These are phyloP conservation scores for Paraphaeosphaeria minitans DNA, from an alignment of 2,329 filamentous ascomycete species.

Conservation along the genomic window DNA sequence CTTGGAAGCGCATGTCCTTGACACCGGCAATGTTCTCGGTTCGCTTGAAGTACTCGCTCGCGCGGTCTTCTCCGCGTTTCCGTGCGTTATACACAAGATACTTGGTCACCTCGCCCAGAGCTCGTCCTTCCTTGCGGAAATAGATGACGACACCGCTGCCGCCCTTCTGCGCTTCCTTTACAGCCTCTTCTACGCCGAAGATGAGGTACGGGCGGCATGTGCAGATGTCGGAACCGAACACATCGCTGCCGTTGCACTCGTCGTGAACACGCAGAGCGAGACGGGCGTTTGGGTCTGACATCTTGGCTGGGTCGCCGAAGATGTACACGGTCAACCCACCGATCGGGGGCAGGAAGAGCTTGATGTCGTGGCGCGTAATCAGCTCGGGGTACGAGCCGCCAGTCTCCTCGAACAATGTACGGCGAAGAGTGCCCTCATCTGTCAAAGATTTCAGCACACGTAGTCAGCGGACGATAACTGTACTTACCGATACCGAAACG, in stretches of 20 bases:
- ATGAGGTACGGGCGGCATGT: conserved; percentile 95
- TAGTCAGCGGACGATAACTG: not conserved
- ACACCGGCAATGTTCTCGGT: conserved; percentile 99
- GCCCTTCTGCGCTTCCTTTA: conserved; percentile 93
- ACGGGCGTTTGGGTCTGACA: conserved; percentile 81
- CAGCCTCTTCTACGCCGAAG: conserved; percentile 95
- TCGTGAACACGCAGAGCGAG: conserved; percentile 86
- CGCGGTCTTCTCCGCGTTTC: conserved; percentile 76
- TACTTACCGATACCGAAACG: conserved; percentile 81
- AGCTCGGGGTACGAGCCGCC: conserved; percentile 96
- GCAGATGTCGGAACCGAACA: conserved; percentile 97
- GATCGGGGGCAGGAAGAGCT: conserved; percentile 93
- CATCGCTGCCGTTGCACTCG: conserved; percentile 94
- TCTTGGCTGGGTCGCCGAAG: conserved; percentile 92
- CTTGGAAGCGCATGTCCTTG: conserved; percentile 96
- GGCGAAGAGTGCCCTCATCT: conserved; percentile 85
- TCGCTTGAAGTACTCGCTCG: conserved; percentile 92
- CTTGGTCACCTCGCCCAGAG: conserved; percentile 93
- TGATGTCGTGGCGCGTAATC: conserved; percentile 92
- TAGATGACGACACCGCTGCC: conserved; percentile 97
- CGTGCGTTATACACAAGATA: conserved; percentile 78
- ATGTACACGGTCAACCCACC: conserved; percentile 95
- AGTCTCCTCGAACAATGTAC: conserved; percentile 91
- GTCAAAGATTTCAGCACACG: conserved; percentile 21
- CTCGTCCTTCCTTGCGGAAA: conserved; percentile 96